Conservation (phyloP, 257 asterid species). For the Rauvolfia tetraphylla region DNA sequence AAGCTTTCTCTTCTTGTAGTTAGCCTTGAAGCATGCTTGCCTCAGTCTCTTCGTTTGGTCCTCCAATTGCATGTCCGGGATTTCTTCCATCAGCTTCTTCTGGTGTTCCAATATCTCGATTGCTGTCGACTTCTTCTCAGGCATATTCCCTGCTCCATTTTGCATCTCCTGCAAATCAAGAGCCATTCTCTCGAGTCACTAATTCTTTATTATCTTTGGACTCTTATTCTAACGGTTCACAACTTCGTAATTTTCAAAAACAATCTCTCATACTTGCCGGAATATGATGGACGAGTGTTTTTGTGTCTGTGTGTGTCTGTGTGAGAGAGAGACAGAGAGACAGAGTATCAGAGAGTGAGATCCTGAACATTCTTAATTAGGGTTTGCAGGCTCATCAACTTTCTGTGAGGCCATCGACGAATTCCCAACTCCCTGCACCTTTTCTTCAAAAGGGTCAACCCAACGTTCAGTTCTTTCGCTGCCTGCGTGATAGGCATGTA, state of each 20-base stretch:
- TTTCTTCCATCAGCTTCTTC: conserved; percentile 50
- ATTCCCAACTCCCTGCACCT: conserved; percentile 85
- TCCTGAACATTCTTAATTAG: conserved; percentile 83
- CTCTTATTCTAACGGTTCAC: too few species aligned
- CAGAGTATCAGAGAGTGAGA: neutral
- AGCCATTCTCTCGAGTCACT: neutral
- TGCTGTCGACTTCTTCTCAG: conserved; percentile 27
- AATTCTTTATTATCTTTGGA: too few species aligned
- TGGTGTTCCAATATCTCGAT: conserved; percentile 45
- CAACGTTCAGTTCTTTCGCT: conserved; percentile 70
- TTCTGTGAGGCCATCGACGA: conserved; percentile 84
- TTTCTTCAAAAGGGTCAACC: conserved; percentile 77
- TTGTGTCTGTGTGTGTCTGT: too few species aligned
- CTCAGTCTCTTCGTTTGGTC: conserved; percentile 61
- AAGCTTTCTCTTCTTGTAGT: conserved; percentile 61
- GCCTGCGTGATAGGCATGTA: conserved; percentile 84
- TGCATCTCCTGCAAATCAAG: conserved; percentile 34
- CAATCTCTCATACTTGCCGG: too few species aligned
- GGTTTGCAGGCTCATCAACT: conserved; percentile 84
- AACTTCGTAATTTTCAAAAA: too few species aligned
- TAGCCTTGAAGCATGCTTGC: conserved; percentile 71
- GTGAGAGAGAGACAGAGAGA: neutral
- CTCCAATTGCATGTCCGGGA: conserved; percentile 55
- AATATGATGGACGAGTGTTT: too few species aligned
- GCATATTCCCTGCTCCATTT: conserved; percentile 35